Percentiles rank a stretch among this genome's conserved stretches.
These are phyloP conservation scores for Globisporangium echinulatum DNA, from an alignment of 352 stramenopile genomes.

Conservation along the genomic window DNA sequence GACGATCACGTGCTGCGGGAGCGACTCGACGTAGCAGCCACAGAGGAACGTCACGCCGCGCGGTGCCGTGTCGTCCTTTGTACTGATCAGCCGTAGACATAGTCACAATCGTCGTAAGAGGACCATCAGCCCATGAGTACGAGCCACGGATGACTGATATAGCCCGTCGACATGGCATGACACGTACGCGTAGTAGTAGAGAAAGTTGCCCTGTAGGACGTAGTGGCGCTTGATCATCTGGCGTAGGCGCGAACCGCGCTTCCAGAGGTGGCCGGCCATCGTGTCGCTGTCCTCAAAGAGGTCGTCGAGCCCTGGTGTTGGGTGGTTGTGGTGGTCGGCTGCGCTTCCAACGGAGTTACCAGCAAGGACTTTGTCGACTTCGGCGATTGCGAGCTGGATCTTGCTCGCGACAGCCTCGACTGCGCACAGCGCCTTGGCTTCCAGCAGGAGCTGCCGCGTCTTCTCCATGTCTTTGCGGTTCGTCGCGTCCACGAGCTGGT, in stretches of 20 bases:
- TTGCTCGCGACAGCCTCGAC: slow-evolving; percentile 33
- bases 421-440: slow-evolving; percentile 38
- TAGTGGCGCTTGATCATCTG: slow-evolving; percentile 87
- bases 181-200: slow-evolving; percentile 80
- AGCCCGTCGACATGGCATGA: too few species aligned
- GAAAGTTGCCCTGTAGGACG: slow-evolving; percentile 82
- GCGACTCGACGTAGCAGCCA: slow-evolving; percentile 71
- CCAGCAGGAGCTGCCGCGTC: slow-evolving; percentile 38
- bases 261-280: slow-evolving; percentile 65
- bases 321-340: slow-evolving; percentile 2
- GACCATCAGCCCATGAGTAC: too few species aligned
- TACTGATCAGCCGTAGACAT: slow-evolving; percentile 16
- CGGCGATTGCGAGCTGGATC: slow-evolving; percentile 36
- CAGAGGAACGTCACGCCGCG: slow-evolving; percentile 76
- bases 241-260: slow-evolving; percentile 67
- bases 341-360: not conserved
- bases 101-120: too few species aligned
- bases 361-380: slow-evolving; percentile 35
- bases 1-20: slow-evolving; percentile 44
- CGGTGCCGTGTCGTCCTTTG: slow-evolving; percentile 59
- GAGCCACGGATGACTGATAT: too few species aligned
- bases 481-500: slow-evolving; percentile 14
- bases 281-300: slow-evolving; percentile 27
- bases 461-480: slow-evolving; percentile 51
- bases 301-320: slow-evolving; percentile 19